Conservation (phyloP, 2,329 filamentous ascomycete genomes). For the Zasmidium cellare region DNA sequence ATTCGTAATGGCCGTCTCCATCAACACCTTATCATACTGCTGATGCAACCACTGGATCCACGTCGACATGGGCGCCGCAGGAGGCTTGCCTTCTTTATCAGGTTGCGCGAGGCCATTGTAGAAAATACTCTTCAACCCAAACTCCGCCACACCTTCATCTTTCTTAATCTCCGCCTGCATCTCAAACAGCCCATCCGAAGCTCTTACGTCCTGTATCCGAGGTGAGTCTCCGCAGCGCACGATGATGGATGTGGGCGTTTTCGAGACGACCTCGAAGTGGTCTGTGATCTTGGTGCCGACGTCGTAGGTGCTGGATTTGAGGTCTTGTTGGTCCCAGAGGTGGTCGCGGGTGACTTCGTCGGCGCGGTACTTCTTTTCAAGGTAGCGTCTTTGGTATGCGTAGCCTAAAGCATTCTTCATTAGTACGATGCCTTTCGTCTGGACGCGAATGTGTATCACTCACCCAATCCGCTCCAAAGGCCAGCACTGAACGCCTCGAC, state of each 20-base stretch:
- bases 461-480: conserved; percentile 67
- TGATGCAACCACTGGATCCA: conserved; percentile 54
- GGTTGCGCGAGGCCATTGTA: conserved; percentile 51
- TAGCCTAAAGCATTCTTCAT: conserved; percentile 47
- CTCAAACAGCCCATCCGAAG: conserved; percentile 66
- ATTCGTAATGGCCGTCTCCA: conserved; percentile 54
- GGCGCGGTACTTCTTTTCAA: conserved; percentile 59
- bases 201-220: conserved; percentile 55
- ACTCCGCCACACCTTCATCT: conserved; percentile 60
- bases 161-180: conserved; percentile 63
- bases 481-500: conserved; percentile 67
- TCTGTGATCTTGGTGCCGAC: conserved; percentile 66
- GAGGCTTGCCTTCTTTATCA: conserved; percentile 36
- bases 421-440: not conserved
- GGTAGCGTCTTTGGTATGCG: conserved; percentile 58
- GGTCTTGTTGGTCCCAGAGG: conserved; percentile 60
- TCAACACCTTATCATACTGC: conserved; percentile 57
- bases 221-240: conserved; percentile 68
- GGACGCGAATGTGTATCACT: conserved; percentile 20
- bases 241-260: conserved; percentile 60
- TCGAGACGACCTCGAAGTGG: conserved; percentile 71
- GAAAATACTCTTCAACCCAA: conserved; percentile 66
- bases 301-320: conserved; percentile 59
- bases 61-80: conserved; percentile 46
- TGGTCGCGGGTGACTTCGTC: conserved; percentile 57